phyloP scores from a whole-genome alignment of 352 stramenopile genomes.

The Halophytophthora polymorphica region DNA sequence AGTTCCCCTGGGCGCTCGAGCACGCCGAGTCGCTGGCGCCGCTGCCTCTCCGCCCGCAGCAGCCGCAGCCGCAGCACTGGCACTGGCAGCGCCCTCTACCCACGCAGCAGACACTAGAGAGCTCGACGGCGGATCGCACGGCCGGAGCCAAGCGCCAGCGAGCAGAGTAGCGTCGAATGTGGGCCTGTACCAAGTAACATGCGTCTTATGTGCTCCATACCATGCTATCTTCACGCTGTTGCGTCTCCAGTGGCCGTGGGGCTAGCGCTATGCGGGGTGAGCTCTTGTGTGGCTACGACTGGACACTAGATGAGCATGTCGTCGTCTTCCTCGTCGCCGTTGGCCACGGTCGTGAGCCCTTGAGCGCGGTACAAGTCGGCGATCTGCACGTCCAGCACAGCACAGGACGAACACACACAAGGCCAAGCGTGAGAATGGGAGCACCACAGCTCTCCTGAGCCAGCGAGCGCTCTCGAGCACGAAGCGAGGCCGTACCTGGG shows the following conservation, averaged over 20 bases:
- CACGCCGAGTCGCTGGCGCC: constrained; percentile 36
- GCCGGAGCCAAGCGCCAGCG: constrained; percentile 9
- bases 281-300: too few species aligned
- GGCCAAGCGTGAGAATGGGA: neutral
- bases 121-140: neutral
- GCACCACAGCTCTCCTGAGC: neutral
- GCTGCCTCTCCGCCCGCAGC: constrained; percentile 15
- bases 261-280: too few species aligned
- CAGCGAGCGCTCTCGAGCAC: neutral
- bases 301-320: constrained; percentile 85
- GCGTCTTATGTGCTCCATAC: constrained; percentile 5
- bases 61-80: too few species aligned
- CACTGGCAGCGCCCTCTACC: too few species aligned
- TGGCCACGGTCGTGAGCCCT: constrained; percentile 61
- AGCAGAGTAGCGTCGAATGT: too few species aligned
- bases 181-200: too few species aligned
- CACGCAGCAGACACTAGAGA: neutral
- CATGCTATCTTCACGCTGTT: constrained; percentile 3
- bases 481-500: constrained; percentile 81
- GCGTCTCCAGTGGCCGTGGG: constrained; percentile 8
- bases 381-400: constrained; percentile 59
- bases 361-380: constrained; percentile 80
- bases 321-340: constrained; percentile 67
- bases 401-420: constrained; percentile 6
- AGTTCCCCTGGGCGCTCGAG: constrained; percentile 37